These are phyloP conservation scores for Myxozyma sirexii DNA, from an alignment of 805 yeast species.

Conservation along the genomic window DNA sequence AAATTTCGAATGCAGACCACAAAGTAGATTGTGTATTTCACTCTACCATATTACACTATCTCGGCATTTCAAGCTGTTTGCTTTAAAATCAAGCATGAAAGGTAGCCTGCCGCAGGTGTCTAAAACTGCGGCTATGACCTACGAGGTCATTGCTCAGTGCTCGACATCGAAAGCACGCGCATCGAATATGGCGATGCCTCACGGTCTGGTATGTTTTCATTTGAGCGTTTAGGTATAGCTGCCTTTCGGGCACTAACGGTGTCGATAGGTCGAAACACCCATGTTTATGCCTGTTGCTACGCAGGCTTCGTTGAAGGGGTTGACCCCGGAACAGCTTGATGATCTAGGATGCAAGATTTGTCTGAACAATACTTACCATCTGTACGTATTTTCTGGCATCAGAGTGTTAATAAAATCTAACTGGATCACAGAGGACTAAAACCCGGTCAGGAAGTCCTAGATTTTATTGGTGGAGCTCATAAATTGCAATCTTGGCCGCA, in stretches of 20 bases:
- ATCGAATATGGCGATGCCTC: slow-evolving; percentile 47
- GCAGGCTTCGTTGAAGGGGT: slow-evolving; percentile 51
- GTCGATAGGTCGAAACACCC: slow-evolving; percentile 45
- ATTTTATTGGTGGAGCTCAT: slow-evolving; percentile 50
- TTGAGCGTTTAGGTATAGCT: background rate
- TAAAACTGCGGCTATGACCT: slow-evolving; percentile 42
- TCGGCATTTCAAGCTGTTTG: background rate
- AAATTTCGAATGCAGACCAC: background rate
- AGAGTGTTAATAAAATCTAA: background rate
- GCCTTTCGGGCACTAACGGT: background rate
- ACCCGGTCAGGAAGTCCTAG: slow-evolving; percentile 50
- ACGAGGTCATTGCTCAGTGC: slow-evolving; percentile 48
- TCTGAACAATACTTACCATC: slow-evolving; percentile 50
- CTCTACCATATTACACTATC: background rate
- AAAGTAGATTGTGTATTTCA: too few species aligned
- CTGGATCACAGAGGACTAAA: slow-evolving; percentile 46
- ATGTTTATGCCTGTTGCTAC: slow-evolving; percentile 55
- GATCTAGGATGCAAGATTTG: slow-evolving; percentile 48
- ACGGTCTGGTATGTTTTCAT: slow-evolving; percentile 42
- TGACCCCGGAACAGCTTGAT: slow-evolving; percentile 48
- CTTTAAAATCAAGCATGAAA: slow-evolving; percentile 9
- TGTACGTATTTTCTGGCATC: slow-evolving; percentile 28
- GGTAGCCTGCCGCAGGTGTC: slow-evolving; percentile 16
- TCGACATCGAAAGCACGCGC: slow-evolving; percentile 50
- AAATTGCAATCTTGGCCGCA: slow-evolving; percentile 48